Base-by-base conservation (phyloP, 768 basidiomycete species). In the Trametes coccinea region DNA sequence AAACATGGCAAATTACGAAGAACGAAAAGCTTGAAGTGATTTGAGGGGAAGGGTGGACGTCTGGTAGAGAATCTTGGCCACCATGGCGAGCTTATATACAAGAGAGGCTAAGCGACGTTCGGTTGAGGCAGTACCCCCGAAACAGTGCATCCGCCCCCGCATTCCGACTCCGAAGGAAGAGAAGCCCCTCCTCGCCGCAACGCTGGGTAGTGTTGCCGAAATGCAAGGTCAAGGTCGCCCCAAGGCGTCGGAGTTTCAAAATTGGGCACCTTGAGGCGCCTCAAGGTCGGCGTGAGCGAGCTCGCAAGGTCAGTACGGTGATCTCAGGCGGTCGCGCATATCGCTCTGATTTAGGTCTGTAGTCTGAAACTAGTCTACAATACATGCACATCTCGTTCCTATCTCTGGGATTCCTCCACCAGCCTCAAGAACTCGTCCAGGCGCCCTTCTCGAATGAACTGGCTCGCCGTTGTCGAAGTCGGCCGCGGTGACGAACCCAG, bases 1-100 rank as follows among this genome's bases (percentile, higher is more conserved):
- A 70, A 78, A 77, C 83, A 84, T 67, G 62, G 34, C 31, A 30
- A 49, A 5, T 37, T 37, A 5, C 6, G 34, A 37, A 11, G 34
- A 37, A 37, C 34, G 34, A 37, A 37, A 11, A 11, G 34, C 5
- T 37, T 37, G 34, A 37, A 37, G 11, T 5, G 11, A 37, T 6
- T 37, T 5, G 34, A 37, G 34, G 11, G 34, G 34, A 6, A 11
- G 11, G 34, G 5, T 5, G 11, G 5, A 11, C 11, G 34, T 37
- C 11, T 37, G 34, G 34, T 37, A 37, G 34, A 6, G 22, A 22
- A 22, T 22, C 22, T 22, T 22, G 22, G 22, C 22, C 22, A 22
- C 22, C 22, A 22, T 22, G 22, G 22, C 22, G 22, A 22, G 22
- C 11, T 37, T 37, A 37, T 37, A 37, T 37, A 37, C 34, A 37